Base-by-base conservation (phyloP, 1,139 yeast genomes). In the Yamadazyma mexicana region DNA sequence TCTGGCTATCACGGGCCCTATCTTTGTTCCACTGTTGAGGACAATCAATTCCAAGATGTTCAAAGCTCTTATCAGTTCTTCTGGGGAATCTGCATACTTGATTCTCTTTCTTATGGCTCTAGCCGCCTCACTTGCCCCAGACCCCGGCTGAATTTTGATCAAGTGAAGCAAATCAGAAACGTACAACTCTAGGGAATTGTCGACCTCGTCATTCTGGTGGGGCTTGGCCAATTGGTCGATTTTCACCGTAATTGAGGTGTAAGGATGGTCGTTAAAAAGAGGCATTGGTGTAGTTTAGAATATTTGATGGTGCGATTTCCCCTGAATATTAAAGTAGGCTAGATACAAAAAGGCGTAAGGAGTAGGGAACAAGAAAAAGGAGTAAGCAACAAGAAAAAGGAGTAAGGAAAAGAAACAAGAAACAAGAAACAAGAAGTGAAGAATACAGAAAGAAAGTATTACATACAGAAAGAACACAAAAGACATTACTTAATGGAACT, bases 51-150 rank as follows among this genome's bases (percentile, higher is more conserved):
- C 96, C 44, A 89, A 68, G 15, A 91, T 55, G 42, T 77, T 77
- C 47, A 91, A 63, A 0, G 95, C 87, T 39, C 86, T 73, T 38
- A 75, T 49, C 55, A 85, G 92, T 46, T 80, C 82, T 23, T 68
- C 68, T 1, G 63, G 58, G 1, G 69, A 52, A 17, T 58, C 60
- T n/a, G 98, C 98, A 58, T 92, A 86, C 64, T 92, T 92, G 58
- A 92, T 69, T 56, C 83, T 81, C 67, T 92, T 92, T 39, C 98
- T 75, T 28, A 92, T 69, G 1, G 96, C 95, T 38, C 98, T 71
- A 0, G 97, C 97, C 1, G 95, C 94, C 60, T 91, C 98, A 9
- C 72, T 65, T 1, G 88, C 79, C 1, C 94, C 74, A 16, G 57
- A 44, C 10, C 52, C 34, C 0, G 64, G 62, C 53, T 71, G 77